phyloP scores from a whole-genome alignment of 352 stramenopile genomes.

The Pythium sp. region DNA sequence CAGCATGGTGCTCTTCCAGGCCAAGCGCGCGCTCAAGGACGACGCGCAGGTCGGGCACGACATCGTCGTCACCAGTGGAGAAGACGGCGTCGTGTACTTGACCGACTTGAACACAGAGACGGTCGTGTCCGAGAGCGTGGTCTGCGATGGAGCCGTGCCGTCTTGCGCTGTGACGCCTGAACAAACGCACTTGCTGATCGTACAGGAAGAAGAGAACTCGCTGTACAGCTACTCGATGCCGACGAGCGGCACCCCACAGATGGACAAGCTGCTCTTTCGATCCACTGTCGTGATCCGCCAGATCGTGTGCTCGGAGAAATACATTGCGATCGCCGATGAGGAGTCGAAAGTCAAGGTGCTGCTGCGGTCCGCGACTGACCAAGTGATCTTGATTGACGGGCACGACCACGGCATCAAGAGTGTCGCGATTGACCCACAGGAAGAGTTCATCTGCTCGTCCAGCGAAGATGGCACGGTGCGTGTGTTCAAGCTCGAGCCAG shows the following conservation, averaged over 20 bases:
- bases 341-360: slow-evolving; percentile 74
- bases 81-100: slow-evolving; percentile 79
- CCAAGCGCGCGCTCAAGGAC: slow-evolving; percentile 31
- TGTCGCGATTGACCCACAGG: slow-evolving; percentile 54
- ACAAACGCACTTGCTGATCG: slow-evolving; percentile 62
- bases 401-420: slow-evolving; percentile 73
- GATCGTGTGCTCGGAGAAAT: slow-evolving; percentile 54
- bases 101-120: slow-evolving; percentile 58
- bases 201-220: slow-evolving; percentile 67
- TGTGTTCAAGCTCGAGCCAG: slow-evolving; percentile 56
- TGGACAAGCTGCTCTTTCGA: slow-evolving; percentile 61
- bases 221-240: slow-evolving; percentile 72
- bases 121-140: slow-evolving; percentile 39
- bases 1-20: slow-evolving; percentile 54
- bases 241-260: slow-evolving; percentile 29
- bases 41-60: slow-evolving; percentile 29
- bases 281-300: slow-evolving; percentile 76
- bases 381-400: slow-evolving; percentile 62
- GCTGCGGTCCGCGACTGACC: slow-evolving; percentile 43
- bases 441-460: slow-evolving; percentile 63
- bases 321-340: slow-evolving; percentile 72
- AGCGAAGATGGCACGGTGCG: slow-evolving; percentile 71
- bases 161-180: slow-evolving; percentile 69
- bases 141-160: slow-evolving; percentile 64
- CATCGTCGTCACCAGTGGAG: slow-evolving; percentile 69